A percentile compares a stretch with the other conserved stretches of the same genome.
phyloP scores from a whole-genome alignment of 2,329 filamentous ascomycete genomes.

The Karstenula rhodostoma region DNA sequence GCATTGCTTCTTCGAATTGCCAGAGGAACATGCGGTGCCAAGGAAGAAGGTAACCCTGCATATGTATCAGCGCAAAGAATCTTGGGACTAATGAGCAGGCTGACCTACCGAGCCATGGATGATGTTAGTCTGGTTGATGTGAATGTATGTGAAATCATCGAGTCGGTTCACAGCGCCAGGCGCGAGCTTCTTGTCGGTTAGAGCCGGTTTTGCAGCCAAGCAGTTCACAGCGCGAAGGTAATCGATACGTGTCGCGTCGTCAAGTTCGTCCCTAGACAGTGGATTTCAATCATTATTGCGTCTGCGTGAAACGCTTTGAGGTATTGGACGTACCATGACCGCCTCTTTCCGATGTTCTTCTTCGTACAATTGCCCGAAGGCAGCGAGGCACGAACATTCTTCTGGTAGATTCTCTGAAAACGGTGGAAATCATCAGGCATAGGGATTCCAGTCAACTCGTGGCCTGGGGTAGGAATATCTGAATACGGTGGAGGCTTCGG shows the following conservation, averaged over 20 bases:
- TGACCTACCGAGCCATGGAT: constrained; percentile 10
- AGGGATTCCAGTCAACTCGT: not conserved
- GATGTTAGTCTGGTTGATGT: constrained; percentile 18
- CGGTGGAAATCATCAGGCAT: not conserved
- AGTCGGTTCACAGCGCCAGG: constrained; percentile 13
- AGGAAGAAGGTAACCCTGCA: constrained; percentile 25
- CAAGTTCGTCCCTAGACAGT: constrained; percentile 12
- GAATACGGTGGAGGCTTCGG: not conserved
- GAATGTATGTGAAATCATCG: constrained; percentile 15
- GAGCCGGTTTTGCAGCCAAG: constrained; percentile 12
- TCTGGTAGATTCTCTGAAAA: not conserved
- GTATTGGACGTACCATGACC: constrained; percentile 3
- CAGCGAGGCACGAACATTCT: not conserved
- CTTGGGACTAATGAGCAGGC: not conserved
- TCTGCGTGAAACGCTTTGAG: not conserved
- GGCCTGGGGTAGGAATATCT: not conserved
- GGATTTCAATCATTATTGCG: not conserved
- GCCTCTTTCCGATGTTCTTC: not conserved
- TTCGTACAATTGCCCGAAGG: constrained; percentile 5
- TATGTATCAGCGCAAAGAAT: not conserved
- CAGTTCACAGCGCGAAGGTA: constrained; percentile 14
- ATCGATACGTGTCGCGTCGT: constrained; percentile 9
- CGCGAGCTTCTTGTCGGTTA: constrained; percentile 2
- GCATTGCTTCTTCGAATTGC: constrained; percentile 26
- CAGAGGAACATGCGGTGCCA: constrained; percentile 29